phyloP scores from a whole-genome alignment of 352 stramenopile species.

The Hyaloperonospora brassicae region DNA sequence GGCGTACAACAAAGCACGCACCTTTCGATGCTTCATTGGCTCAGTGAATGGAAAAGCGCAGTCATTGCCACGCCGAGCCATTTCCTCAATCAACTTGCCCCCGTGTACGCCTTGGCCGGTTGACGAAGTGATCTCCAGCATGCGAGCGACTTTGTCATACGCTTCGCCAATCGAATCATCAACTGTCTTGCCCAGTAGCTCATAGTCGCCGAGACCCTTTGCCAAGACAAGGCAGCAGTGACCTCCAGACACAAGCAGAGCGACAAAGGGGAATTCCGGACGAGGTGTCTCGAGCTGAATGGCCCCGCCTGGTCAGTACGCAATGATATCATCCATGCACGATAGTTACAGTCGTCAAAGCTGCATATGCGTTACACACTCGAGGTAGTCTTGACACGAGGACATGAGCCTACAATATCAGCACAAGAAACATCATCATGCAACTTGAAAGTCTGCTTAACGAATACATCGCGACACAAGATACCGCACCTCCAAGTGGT shows the following conservation, averaged over 20 bases:
- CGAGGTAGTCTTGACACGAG: slow-evolving; percentile 89
- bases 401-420: slow-evolving; percentile 82
- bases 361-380: slow-evolving; percentile 19
- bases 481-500: slow-evolving; percentile 91
- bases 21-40: slow-evolving; percentile 83
- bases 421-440: background rate
- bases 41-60: slow-evolving; percentile 87
- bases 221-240: slow-evolving; percentile 95
- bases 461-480: background rate
- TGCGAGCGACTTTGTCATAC: slow-evolving; percentile 96
- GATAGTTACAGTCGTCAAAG: background rate
- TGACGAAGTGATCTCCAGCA: slow-evolving; percentile 79
- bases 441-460: background rate
- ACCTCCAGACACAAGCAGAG: slow-evolving; percentile 96
- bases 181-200: slow-evolving; percentile 92
- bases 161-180: slow-evolving; percentile 97
- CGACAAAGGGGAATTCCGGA: slow-evolving; percentile 93
- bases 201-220: slow-evolving; percentile 88
- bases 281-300: slow-evolving; percentile 26
- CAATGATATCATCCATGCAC: background rate
- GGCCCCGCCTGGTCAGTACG: background rate
- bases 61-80: slow-evolving; percentile 87
- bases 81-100: slow-evolving; percentile 91
- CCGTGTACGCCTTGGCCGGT: slow-evolving; percentile 61
- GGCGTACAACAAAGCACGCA: slow-evolving; percentile 14